Base-by-base conservation (phyloP, 768 basidiomycete species). In the Mycena polygramma region DNA sequence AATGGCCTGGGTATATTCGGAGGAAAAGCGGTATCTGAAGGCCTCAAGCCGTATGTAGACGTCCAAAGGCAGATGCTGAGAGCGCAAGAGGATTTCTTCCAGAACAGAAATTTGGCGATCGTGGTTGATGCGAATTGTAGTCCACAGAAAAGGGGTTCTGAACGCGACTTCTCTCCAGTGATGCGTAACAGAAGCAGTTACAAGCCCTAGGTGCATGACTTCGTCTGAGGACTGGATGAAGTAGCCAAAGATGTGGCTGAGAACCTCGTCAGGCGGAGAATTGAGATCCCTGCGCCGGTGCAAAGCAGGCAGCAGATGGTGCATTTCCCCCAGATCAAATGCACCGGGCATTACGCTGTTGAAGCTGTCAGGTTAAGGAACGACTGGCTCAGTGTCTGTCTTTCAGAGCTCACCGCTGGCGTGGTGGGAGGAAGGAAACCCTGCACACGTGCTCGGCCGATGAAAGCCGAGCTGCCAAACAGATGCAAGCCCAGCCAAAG, bases 41-140 rank as follows among this genome's bases (percentile, higher is more conserved):
- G 71, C 67, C 6, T 68, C 63, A 6, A 72, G 67, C 7, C 67
- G 66, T 7, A 72, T 61, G 19, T 51, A 46, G 22, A 72, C 45
- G 17, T 57, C 43, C 24, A 72, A 15, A 7, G 71, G 63, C 5
- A 65, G 39, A 7, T 57, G 24, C 57, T 60, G 30, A 0, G 71
- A 68, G 24, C 67, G 66, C 7, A 11, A 9, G 24, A 72, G 37
- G 54, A 65, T 48, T 9, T 61, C 66, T 22, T 37, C 45, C 1
- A 69, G 68, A 35, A 57, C 64, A 73, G 65, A 61, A 9, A 68
- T 64, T 13, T 70, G 57, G 45, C 61, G 67, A 58, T 70, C 68
- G 24, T 69, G 72, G 35, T 51, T 58, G 24, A 73, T 22, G 41
- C 41, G 48, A 36, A 73, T 17, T 2, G 22, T 62, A 2, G 57